Percentiles rank a stretch among this genome's conserved stretches.
Evolutionary conservation across 2,329 filamentous ascomycete genomes (phyloP).

Genomic region (Ascomycota sp.): DNA sequence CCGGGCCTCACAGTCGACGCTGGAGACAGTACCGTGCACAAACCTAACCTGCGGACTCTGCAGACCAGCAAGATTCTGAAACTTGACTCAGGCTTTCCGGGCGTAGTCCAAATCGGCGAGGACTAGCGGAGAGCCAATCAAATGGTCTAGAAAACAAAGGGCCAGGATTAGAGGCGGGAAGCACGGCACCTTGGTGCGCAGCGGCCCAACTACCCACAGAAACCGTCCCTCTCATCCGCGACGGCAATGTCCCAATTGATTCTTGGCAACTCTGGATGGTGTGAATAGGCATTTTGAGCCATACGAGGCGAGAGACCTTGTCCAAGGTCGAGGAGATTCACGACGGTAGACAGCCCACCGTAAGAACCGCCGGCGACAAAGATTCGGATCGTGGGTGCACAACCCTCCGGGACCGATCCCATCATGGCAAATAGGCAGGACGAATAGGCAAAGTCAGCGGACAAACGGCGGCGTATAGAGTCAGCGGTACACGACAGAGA

Average conservation of each 20-base stretch:
- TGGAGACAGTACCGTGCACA: conserved; percentile 40
- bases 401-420: conserved; percentile 9
- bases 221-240: conserved; percentile 64
- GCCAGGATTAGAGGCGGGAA: conserved; percentile 1
- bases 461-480: no score
- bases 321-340: conserved; percentile 45
- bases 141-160: conserved; percentile 30
- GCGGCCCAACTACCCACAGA: conserved; percentile 30
- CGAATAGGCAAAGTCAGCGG: no score
- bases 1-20: conserved; percentile 36
- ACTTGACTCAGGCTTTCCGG: conserved; percentile 47
- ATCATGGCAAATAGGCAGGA: conserved; percentile 4
- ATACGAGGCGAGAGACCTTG: conserved; percentile 30
- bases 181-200: background rate
- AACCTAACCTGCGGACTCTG: conserved; percentile 37
- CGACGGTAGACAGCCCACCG: conserved; percentile 40
- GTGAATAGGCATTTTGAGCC: conserved; percentile 13
- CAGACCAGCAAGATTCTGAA: conserved; percentile 42
- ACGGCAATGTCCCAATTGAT: conserved; percentile 47
- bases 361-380: conserved; percentile 52
- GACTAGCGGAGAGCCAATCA: conserved; percentile 54
- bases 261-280: conserved; percentile 19
- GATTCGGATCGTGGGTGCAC: conserved; percentile 24
- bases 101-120: conserved; percentile 41
- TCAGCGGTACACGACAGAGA: no score